These are phyloP conservation scores for Rubroboletus pulcherrimus DNA, from an alignment of 768 basidiomycete genomes.

Conservation along the genomic window DNA sequence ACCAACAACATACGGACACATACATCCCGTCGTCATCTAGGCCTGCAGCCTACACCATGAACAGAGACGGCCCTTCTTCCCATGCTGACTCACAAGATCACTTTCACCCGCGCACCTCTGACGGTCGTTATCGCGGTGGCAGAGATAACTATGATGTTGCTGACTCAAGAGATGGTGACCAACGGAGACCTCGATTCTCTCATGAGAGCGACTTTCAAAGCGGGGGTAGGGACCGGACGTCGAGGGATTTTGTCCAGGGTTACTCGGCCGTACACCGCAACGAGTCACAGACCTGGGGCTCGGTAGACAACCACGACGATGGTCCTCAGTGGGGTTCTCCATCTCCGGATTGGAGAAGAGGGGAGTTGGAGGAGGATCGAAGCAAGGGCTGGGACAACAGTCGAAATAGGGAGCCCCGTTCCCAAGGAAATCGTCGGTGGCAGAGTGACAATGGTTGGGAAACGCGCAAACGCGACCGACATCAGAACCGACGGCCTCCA, in stretches of 20 bases:
- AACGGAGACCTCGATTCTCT: conserved; percentile 40
- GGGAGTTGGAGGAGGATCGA: conserved; percentile 38
- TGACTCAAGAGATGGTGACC: conserved; percentile 43
- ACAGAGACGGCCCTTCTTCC: conserved; percentile 51
- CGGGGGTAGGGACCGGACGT: conserved; percentile 44
- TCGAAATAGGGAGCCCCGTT: conserved; percentile 35
- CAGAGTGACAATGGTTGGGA: conserved; percentile 50
- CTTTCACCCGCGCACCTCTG: conserved; percentile 37
- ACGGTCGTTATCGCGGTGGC: conserved; percentile 48
- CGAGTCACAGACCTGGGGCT: conserved; percentile 43
- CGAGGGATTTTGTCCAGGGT: conserved; percentile 44
- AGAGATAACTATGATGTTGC: conserved; percentile 47
- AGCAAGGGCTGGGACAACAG: conserved; percentile 33
- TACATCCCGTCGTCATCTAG: conserved; percentile 43
- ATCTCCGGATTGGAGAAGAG: conserved; percentile 40
- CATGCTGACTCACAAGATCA: conserved; percentile 45
- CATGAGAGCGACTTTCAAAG: conserved; percentile 41
- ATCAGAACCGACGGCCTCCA: conserved; percentile 36
- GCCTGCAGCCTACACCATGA: conserved; percentile 45
- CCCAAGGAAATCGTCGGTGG: conserved; percentile 31
- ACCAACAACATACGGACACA: conserved; percentile 41
- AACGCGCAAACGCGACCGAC: conserved; percentile 43
- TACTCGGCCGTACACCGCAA: conserved; percentile 43
- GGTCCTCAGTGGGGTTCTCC: conserved; percentile 42
- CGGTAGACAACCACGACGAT: conserved; percentile 40